These are phyloP conservation scores for Diaporthe destruens DNA, from an alignment of 2,329 filamentous ascomycete species.

Conservation along the genomic window DNA sequence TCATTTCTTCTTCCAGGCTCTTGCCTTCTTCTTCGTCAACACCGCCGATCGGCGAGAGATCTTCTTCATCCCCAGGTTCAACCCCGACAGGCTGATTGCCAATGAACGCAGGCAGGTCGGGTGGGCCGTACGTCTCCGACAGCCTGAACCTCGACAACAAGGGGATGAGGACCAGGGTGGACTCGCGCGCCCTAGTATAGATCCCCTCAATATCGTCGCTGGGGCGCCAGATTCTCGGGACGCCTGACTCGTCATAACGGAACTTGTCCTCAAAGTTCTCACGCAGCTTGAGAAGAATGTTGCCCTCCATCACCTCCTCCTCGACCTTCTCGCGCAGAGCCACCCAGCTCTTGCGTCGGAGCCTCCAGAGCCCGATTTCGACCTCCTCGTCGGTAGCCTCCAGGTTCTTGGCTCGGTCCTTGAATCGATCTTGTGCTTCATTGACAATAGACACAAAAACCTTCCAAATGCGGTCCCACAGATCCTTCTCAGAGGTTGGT, in stretches of 20 bases:
- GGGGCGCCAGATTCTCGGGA: constrained; percentile 96
- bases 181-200: constrained; percentile 92
- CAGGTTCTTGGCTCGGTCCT: constrained; percentile 90
- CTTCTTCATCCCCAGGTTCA: constrained; percentile 88
- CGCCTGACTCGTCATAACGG: constrained; percentile 94
- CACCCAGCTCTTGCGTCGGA: constrained; percentile 94
- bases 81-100: constrained; percentile 81
- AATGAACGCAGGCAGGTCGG: constrained; percentile 87
- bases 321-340: constrained; percentile 91
- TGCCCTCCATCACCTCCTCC: constrained; percentile 98
- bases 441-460: constrained; percentile 85
- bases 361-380: constrained; percentile 89
- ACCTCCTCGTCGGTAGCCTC: constrained; percentile 93
- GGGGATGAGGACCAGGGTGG: constrained; percentile 90
- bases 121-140: constrained; percentile 77
- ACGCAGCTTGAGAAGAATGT: constrained; percentile 91
- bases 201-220: constrained; percentile 97
- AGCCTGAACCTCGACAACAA: constrained; percentile 88
- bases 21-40: constrained; percentile 96
- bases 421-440: constrained; percentile 88
- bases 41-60: constrained; percentile 88
- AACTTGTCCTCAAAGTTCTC: constrained; percentile 99
- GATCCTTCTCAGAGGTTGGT: constrained; percentile 80
- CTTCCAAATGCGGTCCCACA: constrained; percentile 96
- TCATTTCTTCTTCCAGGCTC: constrained; percentile 96